Conservation (phyloP, 1,139 yeast species). For the Yamadazyma dushanensis region DNA sequence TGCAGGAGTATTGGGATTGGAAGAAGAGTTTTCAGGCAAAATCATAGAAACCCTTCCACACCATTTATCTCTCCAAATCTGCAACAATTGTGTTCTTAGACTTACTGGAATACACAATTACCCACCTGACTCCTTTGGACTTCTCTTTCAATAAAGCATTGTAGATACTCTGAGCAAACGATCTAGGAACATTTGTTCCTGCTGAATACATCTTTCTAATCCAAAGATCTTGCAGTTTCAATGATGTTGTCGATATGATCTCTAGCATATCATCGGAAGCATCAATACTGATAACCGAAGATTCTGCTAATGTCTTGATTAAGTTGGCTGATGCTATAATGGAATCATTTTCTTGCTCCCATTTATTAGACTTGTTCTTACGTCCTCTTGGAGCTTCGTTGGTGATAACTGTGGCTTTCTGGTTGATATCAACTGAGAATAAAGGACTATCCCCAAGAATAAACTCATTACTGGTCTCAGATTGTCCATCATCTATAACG, state of each 20-base stretch:
- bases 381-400: slow-evolving; percentile 73
- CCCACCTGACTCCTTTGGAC: slow-evolving; percentile 70
- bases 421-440: slow-evolving; percentile 46
- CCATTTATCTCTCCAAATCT: slow-evolving; percentile 53
- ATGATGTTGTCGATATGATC: slow-evolving; percentile 74
- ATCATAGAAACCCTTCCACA: background rate
- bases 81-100: slow-evolving; percentile 66
- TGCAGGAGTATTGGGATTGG: slow-evolving; percentile 75
- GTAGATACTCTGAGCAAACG: slow-evolving; percentile 73
- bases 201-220: slow-evolving; percentile 77
- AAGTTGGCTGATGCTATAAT: slow-evolving; percentile 58
- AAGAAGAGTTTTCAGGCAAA: slow-evolving; percentile 26
- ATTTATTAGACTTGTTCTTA: slow-evolving; percentile 73
- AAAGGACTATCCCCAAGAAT: slow-evolving; percentile 27
- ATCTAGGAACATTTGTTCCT: slow-evolving; percentile 56
- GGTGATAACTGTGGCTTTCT: slow-evolving; percentile 60
- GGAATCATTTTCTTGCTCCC: slow-evolving; percentile 79
- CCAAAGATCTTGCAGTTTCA: slow-evolving; percentile 87
- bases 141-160: slow-evolving; percentile 72
- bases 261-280: slow-evolving; percentile 80
- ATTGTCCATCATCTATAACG: slow-evolving; percentile 3
- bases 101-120: slow-evolving; percentile 70
- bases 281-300: slow-evolving; percentile 78
- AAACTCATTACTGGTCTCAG: slow-evolving; percentile 13
- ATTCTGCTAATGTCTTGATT: slow-evolving; percentile 53